A percentile compares a stretch with the other conserved stretches of the same genome.
These are phyloP conservation scores for Penicillium atrosanguineum DNA, from an alignment of 495 filamentous ascomycete genomes.

Conservation along the genomic window DNA sequence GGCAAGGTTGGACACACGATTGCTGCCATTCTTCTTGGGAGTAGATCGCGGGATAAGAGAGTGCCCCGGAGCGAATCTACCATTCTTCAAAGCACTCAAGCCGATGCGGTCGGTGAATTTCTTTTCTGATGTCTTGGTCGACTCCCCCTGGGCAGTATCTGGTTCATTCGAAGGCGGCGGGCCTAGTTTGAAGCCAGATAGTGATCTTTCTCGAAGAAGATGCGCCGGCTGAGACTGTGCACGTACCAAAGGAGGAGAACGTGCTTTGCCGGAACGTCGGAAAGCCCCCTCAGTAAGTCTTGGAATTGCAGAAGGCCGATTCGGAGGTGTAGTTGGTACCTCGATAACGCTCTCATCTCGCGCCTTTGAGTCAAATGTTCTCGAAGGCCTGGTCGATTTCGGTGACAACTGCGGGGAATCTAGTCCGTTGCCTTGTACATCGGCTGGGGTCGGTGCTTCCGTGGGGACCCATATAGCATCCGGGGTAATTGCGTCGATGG, in stretches of 20 bases:
- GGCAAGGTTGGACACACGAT: constrained; percentile 81
- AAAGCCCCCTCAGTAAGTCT: constrained; percentile 46
- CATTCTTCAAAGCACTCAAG: constrained; percentile 57
- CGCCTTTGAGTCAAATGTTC: neutral
- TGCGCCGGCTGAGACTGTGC: constrained; percentile 68
- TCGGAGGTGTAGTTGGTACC: constrained; percentile 26
- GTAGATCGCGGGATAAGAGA: constrained; percentile 91
- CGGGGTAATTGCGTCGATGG: constrained; percentile 9
- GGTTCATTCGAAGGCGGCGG: constrained; percentile 15
- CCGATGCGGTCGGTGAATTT: constrained; percentile 68
- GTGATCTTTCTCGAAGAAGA: constrained; percentile 26
- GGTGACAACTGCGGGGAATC: neutral
- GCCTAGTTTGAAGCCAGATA: constrained; percentile 18
- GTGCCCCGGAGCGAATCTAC: constrained; percentile 56
- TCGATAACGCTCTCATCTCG: constrained; percentile 3
- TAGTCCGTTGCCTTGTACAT: neutral
- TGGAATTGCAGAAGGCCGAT: constrained; percentile 49
- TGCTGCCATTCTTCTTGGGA: constrained; percentile 58
- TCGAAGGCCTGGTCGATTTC: neutral
- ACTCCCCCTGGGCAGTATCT: constrained; percentile 22
- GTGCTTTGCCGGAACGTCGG: constrained; percentile 35
- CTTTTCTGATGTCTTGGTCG: constrained; percentile 58
- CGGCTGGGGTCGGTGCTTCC: constrained; percentile 1
- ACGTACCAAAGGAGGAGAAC: constrained; percentile 65
- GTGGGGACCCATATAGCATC: constrained; percentile 1